Percentiles rank a stretch among this genome's conserved stretches.
Evolutionary conservation across 768 basidiomycete genomes (phyloP).

Genomic region (Coprinellus aureogranulatus): DNA sequence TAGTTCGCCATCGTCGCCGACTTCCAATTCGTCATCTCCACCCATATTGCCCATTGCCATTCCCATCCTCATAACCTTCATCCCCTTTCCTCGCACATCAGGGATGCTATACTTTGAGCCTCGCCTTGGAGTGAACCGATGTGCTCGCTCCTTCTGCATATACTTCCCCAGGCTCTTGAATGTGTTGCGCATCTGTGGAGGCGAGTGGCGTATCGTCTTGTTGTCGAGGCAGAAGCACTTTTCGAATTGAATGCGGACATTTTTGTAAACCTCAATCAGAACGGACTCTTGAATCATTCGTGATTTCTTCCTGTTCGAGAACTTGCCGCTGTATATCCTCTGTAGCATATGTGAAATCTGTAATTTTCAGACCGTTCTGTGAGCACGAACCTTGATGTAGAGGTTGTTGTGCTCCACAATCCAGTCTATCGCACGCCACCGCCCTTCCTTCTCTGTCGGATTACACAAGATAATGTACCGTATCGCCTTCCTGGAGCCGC

Average conservation of each 20-base stretch:
- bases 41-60: too few species aligned
- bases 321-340: constrained; percentile 12
- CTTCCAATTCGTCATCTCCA: too few species aligned
- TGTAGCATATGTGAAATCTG: too few species aligned
- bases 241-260: constrained; percentile 16
- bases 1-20: too few species aligned
- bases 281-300: constrained; percentile 16
- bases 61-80: too few species aligned
- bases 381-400: constrained; percentile 40
- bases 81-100: too few species aligned
- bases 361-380: too few species aligned
- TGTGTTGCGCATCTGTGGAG: constrained; percentile 24
- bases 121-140: too few species aligned
- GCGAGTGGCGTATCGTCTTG: constrained; percentile 18
- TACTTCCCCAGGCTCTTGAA: too few species aligned
- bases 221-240: constrained; percentile 20
- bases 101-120: too few species aligned
- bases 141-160: too few species aligned
- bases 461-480: constrained; percentile 2
- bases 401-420: constrained; percentile 40
- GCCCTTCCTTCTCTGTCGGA: constrained; percentile 25
- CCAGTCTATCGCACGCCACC: constrained; percentile 38
- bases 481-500: neutral
- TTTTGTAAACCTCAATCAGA: constrained; percentile 26
- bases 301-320: constrained; percentile 10